A percentile compares a stretch with the other conserved stretches of the same genome.
phyloP scores from a whole-genome alignment of 2,329 filamentous ascomycete species.

The Fusarium nematophilum region DNA sequence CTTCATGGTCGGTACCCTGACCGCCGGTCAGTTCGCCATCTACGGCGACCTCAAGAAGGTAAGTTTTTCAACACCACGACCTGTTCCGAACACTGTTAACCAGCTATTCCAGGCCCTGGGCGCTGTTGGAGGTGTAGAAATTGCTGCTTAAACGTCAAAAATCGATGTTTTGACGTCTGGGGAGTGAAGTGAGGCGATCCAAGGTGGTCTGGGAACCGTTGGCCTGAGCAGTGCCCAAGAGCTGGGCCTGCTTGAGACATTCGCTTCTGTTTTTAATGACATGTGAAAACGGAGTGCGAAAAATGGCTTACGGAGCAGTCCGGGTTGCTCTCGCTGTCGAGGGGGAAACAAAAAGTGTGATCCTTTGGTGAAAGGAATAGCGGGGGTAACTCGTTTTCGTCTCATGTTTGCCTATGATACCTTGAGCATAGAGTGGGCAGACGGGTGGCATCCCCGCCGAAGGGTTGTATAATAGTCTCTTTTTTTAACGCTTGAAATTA shows the following conservation, averaged over 20 bases:
- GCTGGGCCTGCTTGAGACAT: slow-evolving; percentile 38
- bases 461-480: slow-evolving; percentile 44
- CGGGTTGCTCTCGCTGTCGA: slow-evolving; percentile 32
- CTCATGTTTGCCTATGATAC: slow-evolving; percentile 42
- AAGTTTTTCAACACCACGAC: not conserved
- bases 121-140: slow-evolving; percentile 81
- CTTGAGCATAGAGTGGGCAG: slow-evolving; percentile 40
- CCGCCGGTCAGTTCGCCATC: slow-evolving; percentile 87
- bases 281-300: slow-evolving; percentile 33
- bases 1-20: slow-evolving; percentile 75
- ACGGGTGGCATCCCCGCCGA: slow-evolving; percentile 38
- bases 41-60: slow-evolving; percentile 69
- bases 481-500: slow-evolving; percentile 41
- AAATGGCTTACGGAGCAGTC: slow-evolving; percentile 30
- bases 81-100: slow-evolving; percentile 48
- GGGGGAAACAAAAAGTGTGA: slow-evolving; percentile 34
- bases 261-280: slow-evolving; percentile 19
- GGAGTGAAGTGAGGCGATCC: slow-evolving; percentile 17
- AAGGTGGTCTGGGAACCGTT: slow-evolving; percentile 26
- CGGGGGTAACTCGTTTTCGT: slow-evolving; percentile 37
- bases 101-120: slow-evolving; percentile 77
- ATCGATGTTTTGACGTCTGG: not conserved
- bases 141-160: slow-evolving; percentile 55
- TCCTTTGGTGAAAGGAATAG: slow-evolving; percentile 34
- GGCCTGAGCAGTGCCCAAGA: slow-evolving; percentile 36